Evolutionary conservation across 768 basidiomycete genomes (phyloP).

Genomic region (Lactarius sanguifluus): DNA sequence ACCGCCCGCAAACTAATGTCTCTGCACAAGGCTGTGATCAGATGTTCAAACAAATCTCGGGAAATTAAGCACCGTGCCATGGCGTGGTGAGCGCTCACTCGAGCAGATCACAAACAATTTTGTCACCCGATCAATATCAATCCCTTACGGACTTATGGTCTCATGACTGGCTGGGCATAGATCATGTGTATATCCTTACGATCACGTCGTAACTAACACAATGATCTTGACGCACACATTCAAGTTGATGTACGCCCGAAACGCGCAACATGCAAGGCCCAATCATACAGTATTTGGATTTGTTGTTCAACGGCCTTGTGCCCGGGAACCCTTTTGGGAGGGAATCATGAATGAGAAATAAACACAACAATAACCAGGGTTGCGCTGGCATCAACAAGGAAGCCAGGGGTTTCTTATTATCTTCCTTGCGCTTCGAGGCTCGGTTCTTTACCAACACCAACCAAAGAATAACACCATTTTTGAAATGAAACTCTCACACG

Average conservation of each 20-base stretch:
- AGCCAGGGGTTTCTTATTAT: not conserved
- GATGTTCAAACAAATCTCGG: not conserved
- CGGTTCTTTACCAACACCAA: not conserved
- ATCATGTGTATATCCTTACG: not conserved
- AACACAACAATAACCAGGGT: constrained; percentile 2
- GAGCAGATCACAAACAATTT: not conserved
- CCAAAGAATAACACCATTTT: not conserved
- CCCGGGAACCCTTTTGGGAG: constrained; percentile 6
- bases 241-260: constrained; percentile 3
- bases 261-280: constrained; percentile 1
- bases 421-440: not conserved
- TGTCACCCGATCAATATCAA: not conserved
- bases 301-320: constrained; percentile 14
- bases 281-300: constrained; percentile 1
- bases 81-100: not conserved
- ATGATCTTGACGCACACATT: not conserved
- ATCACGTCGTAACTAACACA: not conserved
- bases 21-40: not conserved
- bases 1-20: not conserved
- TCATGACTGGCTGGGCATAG: not conserved
- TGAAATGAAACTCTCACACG: not conserved
- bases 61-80: not conserved
- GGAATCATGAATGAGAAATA: not conserved
- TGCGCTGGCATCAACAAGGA: not conserved
- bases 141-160: not conserved